A percentile compares a stretch with the other conserved stretches of the same genome.
These are phyloP conservation scores for Grigorovia humatica DNA, from an alignment of 805 yeast species.

Conservation along the genomic window DNA sequence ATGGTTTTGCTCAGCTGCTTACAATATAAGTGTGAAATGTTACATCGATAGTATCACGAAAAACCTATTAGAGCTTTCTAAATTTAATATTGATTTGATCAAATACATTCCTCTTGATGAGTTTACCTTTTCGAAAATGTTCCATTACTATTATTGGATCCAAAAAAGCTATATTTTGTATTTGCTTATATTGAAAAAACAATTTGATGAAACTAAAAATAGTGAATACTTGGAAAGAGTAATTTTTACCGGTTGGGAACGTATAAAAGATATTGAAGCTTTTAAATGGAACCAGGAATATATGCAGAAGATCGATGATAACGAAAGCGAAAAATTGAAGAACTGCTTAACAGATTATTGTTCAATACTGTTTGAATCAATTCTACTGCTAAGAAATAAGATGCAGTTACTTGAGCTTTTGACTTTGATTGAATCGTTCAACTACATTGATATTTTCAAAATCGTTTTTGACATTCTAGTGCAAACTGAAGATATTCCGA, in stretches of 20 bases:
- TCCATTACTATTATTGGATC: conserved; percentile 21
- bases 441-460: conserved; percentile 15
- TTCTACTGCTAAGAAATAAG: conserved; percentile 17
- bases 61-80: conserved; percentile 13
- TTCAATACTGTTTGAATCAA: conserved; percentile 18
- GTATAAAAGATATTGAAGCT: background rate
- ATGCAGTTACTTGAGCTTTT: conserved; percentile 14
- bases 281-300: conserved; percentile 7
- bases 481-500: conserved; percentile 10
- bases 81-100: conserved; percentile 13
- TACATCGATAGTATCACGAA: conserved; percentile 5
- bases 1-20: conserved; percentile 33
- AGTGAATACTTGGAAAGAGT: background rate
- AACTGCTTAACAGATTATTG: conserved; percentile 16
- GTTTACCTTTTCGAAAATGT: conserved; percentile 13
- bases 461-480: conserved; percentile 14
- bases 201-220: background rate
- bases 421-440: conserved; percentile 9
- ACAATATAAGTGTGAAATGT: conserved; percentile 26
- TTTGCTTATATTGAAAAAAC: background rate
- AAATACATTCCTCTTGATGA: conserved; percentile 13
- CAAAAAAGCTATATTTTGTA: conserved; percentile 11
- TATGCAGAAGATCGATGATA: conserved; percentile 5
- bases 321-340: conserved; percentile 7
- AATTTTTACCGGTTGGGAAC: background rate